Percentiles rank a stretch among this genome's conserved stretches.
These are phyloP conservation scores for Wickerhamomyces ciferrii DNA, from an alignment of 805 yeast species.

Conservation along the genomic window DNA sequence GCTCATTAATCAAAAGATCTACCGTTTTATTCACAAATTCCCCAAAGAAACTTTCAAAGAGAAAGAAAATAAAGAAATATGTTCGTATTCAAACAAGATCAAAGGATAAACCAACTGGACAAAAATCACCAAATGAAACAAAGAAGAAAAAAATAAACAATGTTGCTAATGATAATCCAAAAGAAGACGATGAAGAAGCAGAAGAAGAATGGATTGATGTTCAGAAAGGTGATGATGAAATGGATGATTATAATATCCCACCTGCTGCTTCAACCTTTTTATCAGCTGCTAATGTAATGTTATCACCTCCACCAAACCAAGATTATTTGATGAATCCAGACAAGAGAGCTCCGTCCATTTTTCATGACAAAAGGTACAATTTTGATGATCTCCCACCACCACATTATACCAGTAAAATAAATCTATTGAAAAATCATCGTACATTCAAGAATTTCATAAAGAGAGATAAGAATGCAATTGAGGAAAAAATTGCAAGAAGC, in stretches of 20 bases:
- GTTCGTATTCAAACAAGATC: slow-evolving; percentile 15
- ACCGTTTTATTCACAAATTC: background rate
- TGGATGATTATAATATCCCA: slow-evolving; percentile 33
- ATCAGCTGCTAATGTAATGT: slow-evolving; percentile 69
- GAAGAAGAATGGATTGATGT: slow-evolving; percentile 4
- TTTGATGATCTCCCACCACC: slow-evolving; percentile 63
- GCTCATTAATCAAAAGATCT: background rate
- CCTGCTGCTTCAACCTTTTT: slow-evolving; percentile 76
- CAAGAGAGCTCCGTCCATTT: slow-evolving; percentile 56
- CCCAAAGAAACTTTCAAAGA: slow-evolving; percentile 3
- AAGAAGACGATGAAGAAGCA: slow-evolving; percentile 8
- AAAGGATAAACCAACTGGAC: too few relatives aligned
- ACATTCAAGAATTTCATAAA: slow-evolving; percentile 25
- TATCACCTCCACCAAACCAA: slow-evolving; percentile 76
- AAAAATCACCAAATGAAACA: slow-evolving; percentile 21
- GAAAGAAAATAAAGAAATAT: slow-evolving; percentile 14
- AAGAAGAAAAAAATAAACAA: slow-evolving; percentile 5
- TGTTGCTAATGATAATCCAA: background rate
- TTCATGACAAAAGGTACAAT: slow-evolving; percentile 76
- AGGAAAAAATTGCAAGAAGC: slow-evolving; percentile 63
- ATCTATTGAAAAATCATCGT: background rate
- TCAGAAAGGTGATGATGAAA: slow-evolving; percentile 1
- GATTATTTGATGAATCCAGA: slow-evolving; percentile 65
- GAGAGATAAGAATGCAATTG: slow-evolving; percentile 33
- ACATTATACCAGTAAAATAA: slow-evolving; percentile 23